Conservation (phyloP, 257 asterid species). For the Scutellaria baicalensis region DNA sequence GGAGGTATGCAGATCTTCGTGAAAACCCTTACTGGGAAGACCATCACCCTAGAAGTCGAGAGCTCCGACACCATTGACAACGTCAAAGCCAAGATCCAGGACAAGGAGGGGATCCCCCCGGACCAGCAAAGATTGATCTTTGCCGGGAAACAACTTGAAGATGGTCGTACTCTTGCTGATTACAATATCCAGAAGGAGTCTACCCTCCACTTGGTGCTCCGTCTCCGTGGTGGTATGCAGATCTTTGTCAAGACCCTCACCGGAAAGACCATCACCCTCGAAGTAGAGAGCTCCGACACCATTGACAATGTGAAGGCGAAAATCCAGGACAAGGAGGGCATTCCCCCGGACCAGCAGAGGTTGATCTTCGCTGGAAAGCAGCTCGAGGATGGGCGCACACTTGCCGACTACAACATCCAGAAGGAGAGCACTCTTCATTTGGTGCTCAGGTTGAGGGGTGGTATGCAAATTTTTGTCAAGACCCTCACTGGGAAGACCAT, state of each 20-base stretch:
- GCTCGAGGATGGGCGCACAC: constrained; percentile 20
- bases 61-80: constrained; percentile 42
- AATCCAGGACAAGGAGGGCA: constrained; percentile 33
- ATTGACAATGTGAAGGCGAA: constrained; percentile 25
- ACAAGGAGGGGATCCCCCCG: constrained; percentile 45
- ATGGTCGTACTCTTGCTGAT: constrained; percentile 37
- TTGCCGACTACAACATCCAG: constrained; percentile 29
- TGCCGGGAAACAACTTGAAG: constrained; percentile 39
- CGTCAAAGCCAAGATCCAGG: constrained; percentile 38
- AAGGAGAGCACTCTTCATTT: constrained; percentile 25
- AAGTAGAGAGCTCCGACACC: constrained; percentile 29
- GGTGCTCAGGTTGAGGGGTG: constrained; percentile 22
- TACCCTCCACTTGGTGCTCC: constrained; percentile 40
- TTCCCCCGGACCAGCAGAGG: constrained; percentile 32
- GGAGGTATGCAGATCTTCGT: constrained; percentile 37
- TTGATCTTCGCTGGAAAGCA: constrained; percentile 37
- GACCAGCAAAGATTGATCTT: constrained; percentile 44
- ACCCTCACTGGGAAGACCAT: constrained; percentile 48
- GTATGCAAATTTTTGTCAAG: constrained; percentile 35
- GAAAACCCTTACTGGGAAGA: constrained; percentile 36
- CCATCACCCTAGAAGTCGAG: constrained; percentile 43
- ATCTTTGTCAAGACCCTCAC: constrained; percentile 33
- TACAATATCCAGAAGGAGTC: constrained; percentile 42
- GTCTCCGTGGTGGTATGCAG: constrained; percentile 46
- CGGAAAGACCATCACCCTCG: constrained; percentile 27